Conservation (phyloP, 208 protist genomes). For the Leishmania amazonensis region DNA sequence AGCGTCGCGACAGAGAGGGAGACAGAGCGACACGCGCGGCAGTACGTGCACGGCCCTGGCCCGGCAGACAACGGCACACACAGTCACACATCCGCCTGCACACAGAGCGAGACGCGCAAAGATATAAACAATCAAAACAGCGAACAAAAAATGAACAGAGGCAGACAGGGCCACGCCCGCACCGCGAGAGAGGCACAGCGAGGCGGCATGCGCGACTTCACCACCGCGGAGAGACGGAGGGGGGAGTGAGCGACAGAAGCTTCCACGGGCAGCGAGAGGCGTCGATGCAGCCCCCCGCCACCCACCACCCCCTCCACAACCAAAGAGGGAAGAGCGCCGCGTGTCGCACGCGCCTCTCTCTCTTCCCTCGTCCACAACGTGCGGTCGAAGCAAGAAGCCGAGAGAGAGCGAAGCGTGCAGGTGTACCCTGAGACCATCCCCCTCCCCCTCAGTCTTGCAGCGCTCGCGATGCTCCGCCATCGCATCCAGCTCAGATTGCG, state of each 20-base stretch:
- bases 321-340: not conserved
- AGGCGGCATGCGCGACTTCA: not conserved
- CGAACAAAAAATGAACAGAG: not conserved
- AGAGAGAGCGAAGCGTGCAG: not conserved
- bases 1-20: not conserved
- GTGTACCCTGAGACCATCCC: rapidly evolving
- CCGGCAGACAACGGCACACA: too few species aligned
- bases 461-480: not conserved
- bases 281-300: not conserved
- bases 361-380: not conserved
- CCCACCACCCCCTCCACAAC: not conserved
- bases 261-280: not conserved
- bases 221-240: not conserved
- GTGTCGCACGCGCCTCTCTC: not conserved
- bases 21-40: not conserved
- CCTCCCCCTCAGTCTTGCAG: not conserved
- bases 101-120: not conserved
- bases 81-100: too few species aligned
- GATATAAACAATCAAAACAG: not conserved
- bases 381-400: not conserved
- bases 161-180: not conserved
- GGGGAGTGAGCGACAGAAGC: not conserved
- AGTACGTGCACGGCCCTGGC: not conserved
- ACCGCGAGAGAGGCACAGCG: not conserved
- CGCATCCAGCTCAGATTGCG: not conserved